Evolutionary conservation across 768 basidiomycete genomes (phyloP), one percentile per base, ranked within the genome.

Genomic region (Auriculariales sp.): DNA sequence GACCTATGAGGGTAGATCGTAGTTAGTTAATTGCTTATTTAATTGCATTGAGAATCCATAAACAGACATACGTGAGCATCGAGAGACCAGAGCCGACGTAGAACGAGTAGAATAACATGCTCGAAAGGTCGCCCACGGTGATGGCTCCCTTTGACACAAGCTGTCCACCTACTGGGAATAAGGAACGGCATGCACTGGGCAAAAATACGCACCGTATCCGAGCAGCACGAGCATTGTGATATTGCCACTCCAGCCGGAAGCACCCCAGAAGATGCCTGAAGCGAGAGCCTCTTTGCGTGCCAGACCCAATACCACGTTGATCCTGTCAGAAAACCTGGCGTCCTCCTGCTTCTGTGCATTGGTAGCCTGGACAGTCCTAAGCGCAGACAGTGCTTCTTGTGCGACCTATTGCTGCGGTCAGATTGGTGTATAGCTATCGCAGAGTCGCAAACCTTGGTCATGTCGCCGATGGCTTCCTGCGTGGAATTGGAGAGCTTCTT

Each of bases 391-490:
- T 3, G 92, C 81, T 59, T 99, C 94, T 52, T 89, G 83, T 4
- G 93, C 92, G 11, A 88, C 81, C 75, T 87, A 50, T 29, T 29
- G 29, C 42, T 25, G 12, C 3, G 14, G 12, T 11, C 2, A 39
- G 22, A 39, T 12, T 17, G 36, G 35, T 9, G 9, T 39, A n/a
- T 3, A 22, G 35, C 10, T 12, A 17, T 17, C 11, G 35, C 15
- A 7, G 30, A 17, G n/a, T 3, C 42, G 56, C 57, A 32, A 14
- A 68, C 72, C 64, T 77, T 92, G 28, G 91, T 89, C 92, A 94
- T 91, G 49, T 94, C 92, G 49, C 93, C 93, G 48, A 95, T 75
- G 1, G 93, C 90, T 58, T 92, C 91, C 63, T 99, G 94, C 4
- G 94, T 93, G 58, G 81, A 70, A 57, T 88, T 90, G 5, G 89